Evolutionary conservation across 257 asterid species (phyloP).

Genomic region (Capsicum pubescens): DNA sequence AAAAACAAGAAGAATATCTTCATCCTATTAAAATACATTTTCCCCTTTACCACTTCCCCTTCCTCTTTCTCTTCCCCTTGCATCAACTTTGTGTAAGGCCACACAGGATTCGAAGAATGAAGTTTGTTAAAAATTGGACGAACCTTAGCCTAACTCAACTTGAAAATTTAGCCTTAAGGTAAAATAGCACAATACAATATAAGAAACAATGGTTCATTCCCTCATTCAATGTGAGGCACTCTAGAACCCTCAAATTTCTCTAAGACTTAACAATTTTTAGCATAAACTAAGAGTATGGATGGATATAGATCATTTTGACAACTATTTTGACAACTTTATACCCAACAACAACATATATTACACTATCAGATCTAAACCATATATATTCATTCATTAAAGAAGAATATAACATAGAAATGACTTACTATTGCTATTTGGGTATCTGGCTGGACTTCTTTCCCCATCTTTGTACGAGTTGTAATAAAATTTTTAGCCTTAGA

Average conservation of each 20-base stretch:
- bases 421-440: too few species aligned
- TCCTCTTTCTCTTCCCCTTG: neutral
- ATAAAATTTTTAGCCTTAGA: too few species aligned
- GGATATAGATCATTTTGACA: neutral
- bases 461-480: too few species aligned
- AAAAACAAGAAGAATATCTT: neutral
- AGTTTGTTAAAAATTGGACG: neutral
- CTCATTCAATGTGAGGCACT: neutral
- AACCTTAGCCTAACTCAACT: neutral
- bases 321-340: too few species aligned
- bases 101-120: neutral
- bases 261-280: too few species aligned
- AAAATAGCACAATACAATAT: neutral
- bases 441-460: too few species aligned
- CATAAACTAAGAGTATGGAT: neutral
- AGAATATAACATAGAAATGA: too few species aligned
- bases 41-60: conserved; percentile 14
- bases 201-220: neutral
- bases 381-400: too few species aligned
- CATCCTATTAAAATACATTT: neutral
- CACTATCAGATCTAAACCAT: too few species aligned
- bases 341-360: too few species aligned
- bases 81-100: neutral
- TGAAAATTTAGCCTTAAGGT: neutral
- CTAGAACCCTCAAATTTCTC: too few species aligned